phyloP scores from a whole-genome alignment of 768 basidiomycete species.

The Pisolithus sp. region DNA sequence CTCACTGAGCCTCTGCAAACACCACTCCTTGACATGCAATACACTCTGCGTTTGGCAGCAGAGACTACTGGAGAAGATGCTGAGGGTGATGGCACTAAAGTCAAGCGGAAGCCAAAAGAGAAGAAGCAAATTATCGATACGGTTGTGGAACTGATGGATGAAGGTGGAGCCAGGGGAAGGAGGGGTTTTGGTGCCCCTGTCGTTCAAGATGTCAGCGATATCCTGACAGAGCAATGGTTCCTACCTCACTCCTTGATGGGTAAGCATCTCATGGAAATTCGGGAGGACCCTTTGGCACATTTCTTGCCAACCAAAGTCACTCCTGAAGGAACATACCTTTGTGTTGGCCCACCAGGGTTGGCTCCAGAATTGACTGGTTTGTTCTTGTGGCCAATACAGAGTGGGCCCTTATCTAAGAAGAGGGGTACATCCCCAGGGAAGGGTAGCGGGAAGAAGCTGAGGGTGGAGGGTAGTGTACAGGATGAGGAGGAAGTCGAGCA shows the following conservation, averaged over 20 bases:
- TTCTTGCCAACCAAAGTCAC: constrained; percentile 79
- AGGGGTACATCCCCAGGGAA: constrained; percentile 53
- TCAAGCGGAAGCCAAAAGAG: constrained; percentile 53
- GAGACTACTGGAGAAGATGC: constrained; percentile 32
- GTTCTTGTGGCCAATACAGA: constrained; percentile 71
- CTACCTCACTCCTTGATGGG: constrained; percentile 80
- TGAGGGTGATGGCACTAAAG: constrained; percentile 24
- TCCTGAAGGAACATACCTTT: constrained; percentile 68
- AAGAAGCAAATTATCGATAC: constrained; percentile 89
- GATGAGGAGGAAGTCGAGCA: constrained; percentile 62
- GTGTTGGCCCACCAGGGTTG: constrained; percentile 78
- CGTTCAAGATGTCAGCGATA: constrained; percentile 53
- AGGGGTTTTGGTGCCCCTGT: constrained; percentile 55
- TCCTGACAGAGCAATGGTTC: constrained; percentile 75
- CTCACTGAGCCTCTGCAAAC: constrained; percentile 70
- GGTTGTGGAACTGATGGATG: constrained; percentile 74
- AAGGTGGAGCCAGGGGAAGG: constrained; percentile 46
- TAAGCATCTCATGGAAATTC: constrained; percentile 81
- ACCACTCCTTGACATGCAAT: constrained; percentile 57
- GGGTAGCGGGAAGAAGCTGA: constrained; percentile 52
- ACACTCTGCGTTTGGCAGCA: constrained; percentile 44
- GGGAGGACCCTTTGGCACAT: constrained; percentile 75
- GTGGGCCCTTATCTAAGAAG: constrained; percentile 47
- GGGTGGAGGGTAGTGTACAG: constrained; percentile 43
- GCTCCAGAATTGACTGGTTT: constrained; percentile 76